A percentile compares a stretch with the other conserved stretches of the same genome.
phyloP scores from a whole-genome alignment of 192 early-diverging fungal species.

The Endogone sp. region DNA sequence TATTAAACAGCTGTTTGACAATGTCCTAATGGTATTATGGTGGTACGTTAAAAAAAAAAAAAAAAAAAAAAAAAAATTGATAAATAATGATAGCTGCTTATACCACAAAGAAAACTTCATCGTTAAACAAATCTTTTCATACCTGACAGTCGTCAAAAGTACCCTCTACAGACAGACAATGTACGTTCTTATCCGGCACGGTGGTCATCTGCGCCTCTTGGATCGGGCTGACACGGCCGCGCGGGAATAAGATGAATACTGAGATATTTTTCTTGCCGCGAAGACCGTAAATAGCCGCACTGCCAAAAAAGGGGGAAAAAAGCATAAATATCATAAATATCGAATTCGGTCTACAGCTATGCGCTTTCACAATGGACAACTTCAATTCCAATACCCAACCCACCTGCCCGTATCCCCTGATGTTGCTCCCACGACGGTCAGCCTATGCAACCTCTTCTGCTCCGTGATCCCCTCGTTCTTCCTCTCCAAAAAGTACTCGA shows the following conservation, averaged over 20 bases:
- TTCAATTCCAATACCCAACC: too few relatives aligned
- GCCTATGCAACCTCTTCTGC: slow-evolving; percentile 41
- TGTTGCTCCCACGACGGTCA: slow-evolving; percentile 94
- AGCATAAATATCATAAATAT: background rate
- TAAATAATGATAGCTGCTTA: background rate
- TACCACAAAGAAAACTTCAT: too few relatives aligned
- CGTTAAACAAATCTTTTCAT: background rate
- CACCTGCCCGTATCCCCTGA: slow-evolving; percentile 90
- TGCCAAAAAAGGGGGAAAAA: slow-evolving; percentile 25
- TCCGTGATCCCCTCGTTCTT: slow-evolving; percentile 51
- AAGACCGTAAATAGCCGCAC: slow-evolving; percentile 96
- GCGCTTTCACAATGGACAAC: too few relatives aligned
- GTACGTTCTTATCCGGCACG: slow-evolving; percentile 89
- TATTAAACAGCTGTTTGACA: slow-evolving; percentile 86
- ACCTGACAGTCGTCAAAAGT: slow-evolving; percentile 96
- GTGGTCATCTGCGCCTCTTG: slow-evolving; percentile 99
- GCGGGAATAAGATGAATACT: slow-evolving; percentile 92
- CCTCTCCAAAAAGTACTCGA: slow-evolving; percentile 93
- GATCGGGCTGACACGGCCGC: slow-evolving; percentile 85
- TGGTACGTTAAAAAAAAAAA: slow-evolving; percentile 24
- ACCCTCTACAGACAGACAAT: slow-evolving; percentile 88
- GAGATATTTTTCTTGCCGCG: slow-evolving; percentile 88
- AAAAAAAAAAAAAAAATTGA: background rate
- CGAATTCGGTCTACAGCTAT: too few relatives aligned
- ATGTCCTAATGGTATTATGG: too few relatives aligned